Conservation (phyloP, 2,329 filamentous ascomycete species). For the Coleophoma crateriformis region DNA sequence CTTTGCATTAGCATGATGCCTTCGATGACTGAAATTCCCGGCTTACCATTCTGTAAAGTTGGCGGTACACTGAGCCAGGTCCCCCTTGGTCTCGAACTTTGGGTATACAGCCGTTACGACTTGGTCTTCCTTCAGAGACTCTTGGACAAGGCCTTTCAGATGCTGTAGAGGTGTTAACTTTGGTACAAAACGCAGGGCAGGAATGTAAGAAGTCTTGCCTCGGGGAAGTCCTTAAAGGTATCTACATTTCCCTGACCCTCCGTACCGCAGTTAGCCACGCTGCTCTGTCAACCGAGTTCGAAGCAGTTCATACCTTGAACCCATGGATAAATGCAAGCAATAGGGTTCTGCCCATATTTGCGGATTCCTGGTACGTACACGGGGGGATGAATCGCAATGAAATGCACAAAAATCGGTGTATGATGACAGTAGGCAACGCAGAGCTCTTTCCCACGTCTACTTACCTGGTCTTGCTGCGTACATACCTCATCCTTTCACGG, state of each 20-base stretch:
- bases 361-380: background rate
- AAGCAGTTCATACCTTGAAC: constrained; percentile 39
- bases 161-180: constrained; percentile 30
- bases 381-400: background rate
- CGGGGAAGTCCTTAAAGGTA: constrained; percentile 63
- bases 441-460: background rate
- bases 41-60: constrained; percentile 48
- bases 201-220: constrained; percentile 23
- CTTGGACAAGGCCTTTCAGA: constrained; percentile 50
- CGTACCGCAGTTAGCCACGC: too few relatives aligned
- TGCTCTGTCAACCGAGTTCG: too few relatives aligned
- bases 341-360: constrained; percentile 50
- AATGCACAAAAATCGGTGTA: background rate
- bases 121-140: constrained; percentile 53
- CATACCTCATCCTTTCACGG: too few relatives aligned
- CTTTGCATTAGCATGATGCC: background rate
- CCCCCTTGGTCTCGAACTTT: constrained; percentile 67
- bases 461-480: background rate
- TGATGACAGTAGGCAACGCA: background rate
- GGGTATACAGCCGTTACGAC: constrained; percentile 62
- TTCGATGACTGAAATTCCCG: background rate
- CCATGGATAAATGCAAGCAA: constrained; percentile 72
- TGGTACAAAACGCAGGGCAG: background rate
- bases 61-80: constrained; percentile 48
- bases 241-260: constrained; percentile 52